Evolutionary conservation across 116 monocot genomes (phyloP).

Genomic region (Papilionanthe hybrid): DNA sequence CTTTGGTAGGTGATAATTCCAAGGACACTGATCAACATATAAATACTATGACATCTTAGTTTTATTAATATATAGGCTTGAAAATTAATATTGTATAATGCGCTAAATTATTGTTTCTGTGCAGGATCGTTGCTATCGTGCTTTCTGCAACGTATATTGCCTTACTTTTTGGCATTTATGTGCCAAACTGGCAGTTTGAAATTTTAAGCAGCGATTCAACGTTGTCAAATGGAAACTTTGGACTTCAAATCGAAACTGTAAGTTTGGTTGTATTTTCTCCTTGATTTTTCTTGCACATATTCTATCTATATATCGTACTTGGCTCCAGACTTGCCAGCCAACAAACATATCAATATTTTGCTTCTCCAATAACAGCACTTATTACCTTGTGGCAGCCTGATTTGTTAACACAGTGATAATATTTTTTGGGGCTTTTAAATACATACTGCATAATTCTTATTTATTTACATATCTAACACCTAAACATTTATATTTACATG

Average conservation of each 20-base stretch:
- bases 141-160: conserved; percentile 54
- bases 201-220: conserved; percentile 43
- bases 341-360: neutral
- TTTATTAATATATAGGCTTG: neutral
- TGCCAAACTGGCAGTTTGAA: conserved; percentile 79
- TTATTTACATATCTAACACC: too few species aligned
- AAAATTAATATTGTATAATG: neutral
- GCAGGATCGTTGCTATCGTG: conserved; percentile 60
- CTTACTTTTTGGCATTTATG: conserved; percentile 69
- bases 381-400: neutral
- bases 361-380: neutral
- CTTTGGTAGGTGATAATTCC: neutral
- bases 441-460: too few species aligned
- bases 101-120: conserved; percentile 3
- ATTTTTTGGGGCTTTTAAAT: too few species aligned
- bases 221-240: conserved; percentile 16
- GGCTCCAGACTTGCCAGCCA: neutral
- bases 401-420: neutral
- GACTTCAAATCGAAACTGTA: conserved; percentile 31
- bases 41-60: neutral
- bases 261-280: conserved; percentile 8
- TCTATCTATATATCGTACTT: neutral
- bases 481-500: too few species aligned
- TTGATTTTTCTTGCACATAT: neutral
- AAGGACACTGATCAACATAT: neutral